Evolutionary conservation across 1,284 basidiomycete genomes (phyloP).

Genomic region (Moesziomyces parantarcticus): DNA sequence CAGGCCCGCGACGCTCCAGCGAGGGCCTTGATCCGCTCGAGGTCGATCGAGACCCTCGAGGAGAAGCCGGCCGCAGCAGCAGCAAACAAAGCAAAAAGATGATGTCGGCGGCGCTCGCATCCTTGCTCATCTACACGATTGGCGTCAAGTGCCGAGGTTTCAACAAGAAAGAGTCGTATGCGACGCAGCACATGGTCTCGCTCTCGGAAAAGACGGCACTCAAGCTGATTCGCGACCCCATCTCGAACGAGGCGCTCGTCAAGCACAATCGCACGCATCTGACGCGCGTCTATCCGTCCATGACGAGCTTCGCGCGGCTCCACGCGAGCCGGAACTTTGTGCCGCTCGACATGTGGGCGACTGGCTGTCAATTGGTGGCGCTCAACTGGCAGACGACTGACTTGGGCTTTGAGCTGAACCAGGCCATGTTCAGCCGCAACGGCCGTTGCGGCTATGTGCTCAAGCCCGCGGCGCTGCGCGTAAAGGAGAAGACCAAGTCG

Average conservation of each 20-base stretch:
- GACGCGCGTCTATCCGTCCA: conserved; percentile 88
- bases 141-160: conserved; percentile 95
- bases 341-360: conserved; percentile 88
- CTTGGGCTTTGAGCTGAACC: conserved; percentile 81
- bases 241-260: conserved; percentile 75
- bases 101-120: conserved; percentile 80
- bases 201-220: conserved; percentile 78
- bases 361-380: conserved; percentile 92
- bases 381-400: conserved; percentile 93
- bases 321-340: conserved; percentile 78
- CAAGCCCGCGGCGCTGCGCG: conserved; percentile 83
- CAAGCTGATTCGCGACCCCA: conserved; percentile 51
- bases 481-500: conserved; percentile 68
- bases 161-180: conserved; percentile 88
- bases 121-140: conserved; percentile 90
- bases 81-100: conserved; percentile 46
- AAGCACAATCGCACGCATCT: conserved; percentile 89
- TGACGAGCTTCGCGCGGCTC: conserved; percentile 71
- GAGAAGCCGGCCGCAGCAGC: background rate
- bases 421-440: conserved; percentile 92
- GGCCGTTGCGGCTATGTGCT: conserved; percentile 87
- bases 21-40: conserved; percentile 7
- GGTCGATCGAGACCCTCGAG: background rate
- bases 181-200: conserved; percentile 89
- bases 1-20: conserved; percentile 8